Percentiles rank a stretch among this genome's conserved stretches.
phyloP scores from a whole-genome alignment of 2,329 filamentous ascomycete species.

The Penicillium sp. region DNA sequence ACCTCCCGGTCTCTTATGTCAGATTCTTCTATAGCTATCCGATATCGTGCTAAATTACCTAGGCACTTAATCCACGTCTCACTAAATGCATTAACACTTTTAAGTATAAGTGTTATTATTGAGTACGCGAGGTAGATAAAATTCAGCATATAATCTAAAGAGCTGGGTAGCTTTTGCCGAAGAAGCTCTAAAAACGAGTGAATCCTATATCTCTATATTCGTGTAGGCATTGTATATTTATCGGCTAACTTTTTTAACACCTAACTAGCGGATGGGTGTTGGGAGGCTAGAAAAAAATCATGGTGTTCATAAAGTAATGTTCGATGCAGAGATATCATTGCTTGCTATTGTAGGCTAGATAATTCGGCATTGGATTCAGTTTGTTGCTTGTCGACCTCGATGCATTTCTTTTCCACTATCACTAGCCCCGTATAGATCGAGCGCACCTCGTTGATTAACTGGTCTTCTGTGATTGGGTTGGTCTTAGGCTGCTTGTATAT shows the following conservation, averaged over 20 bases:
- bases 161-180: conserved; percentile 73
- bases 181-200: conserved; percentile 82
- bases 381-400: conserved; percentile 76
- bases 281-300: conserved; percentile 84
- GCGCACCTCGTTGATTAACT: conserved; percentile 76
- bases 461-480: conserved; percentile 74
- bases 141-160: conserved; percentile 84
- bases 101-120: conserved; percentile 85
- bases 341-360: conserved; percentile 76
- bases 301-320: conserved; percentile 83
- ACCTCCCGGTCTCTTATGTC: conserved; percentile 75
- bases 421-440: conserved; percentile 74
- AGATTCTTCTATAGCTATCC: conserved; percentile 90
- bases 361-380: conserved; percentile 41
- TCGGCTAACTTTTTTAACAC: conserved; percentile 71
- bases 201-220: conserved; percentile 95
- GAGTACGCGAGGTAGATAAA: conserved; percentile 91
- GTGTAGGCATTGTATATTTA: conserved; percentile 88
- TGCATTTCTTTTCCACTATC: conserved; percentile 87
- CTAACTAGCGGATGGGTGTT: conserved; percentile 78
- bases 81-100: conserved; percentile 81
- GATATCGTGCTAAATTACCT: conserved; percentile 81
- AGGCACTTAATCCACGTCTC: conserved; percentile 95
- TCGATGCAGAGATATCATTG: conserved; percentile 79
- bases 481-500: conserved; percentile 67